Base-by-base conservation (phyloP, 805 yeast species). In the Metschnikowia santaceciliae region DNA sequence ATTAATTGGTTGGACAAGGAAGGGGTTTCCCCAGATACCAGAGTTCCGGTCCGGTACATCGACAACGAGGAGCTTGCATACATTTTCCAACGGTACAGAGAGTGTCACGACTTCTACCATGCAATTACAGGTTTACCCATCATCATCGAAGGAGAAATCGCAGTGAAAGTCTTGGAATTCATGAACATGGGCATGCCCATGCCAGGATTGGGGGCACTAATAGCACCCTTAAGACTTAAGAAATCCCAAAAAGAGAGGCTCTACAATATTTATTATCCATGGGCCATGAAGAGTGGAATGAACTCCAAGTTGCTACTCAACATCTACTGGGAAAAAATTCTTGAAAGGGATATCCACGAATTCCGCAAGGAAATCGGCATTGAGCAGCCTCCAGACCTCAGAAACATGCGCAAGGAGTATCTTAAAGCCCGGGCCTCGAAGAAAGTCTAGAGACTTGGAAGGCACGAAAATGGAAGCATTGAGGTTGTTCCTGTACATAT, bases 61-160 rank as follows among this genome's bases (percentile, higher is more conserved):
- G 91, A 88, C 55, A 90, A 94, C 63, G 91, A 88, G 41, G 95
- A 90, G 61, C 79, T 89, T 57, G 97, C 97, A 0, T 94, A 86
- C 63, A 86, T 92, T n/a, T 90, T 84, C 74, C 95, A 90, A 66
- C 74, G 99, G 60, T 94, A 92, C 65, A 80, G 99, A 48, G 98
- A 94, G 65, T 91, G 97, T 64, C 99, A 94, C 63, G 99, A 94
- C 64, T 94, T 94, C 62, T 92, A 90, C 64, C 99, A 94, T 64
- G 88, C 98, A 0, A 76, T 94, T 30, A 86, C 95, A 0, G 92
- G 95, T 14, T 75, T 89, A 46, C 98, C 98, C 0, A 88, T 91
- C 43, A 84, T 88, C 41, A 81, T 94, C 56, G 98, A 94, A 63
- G 99, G 99, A n/a, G 99, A 94, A 64, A 85, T 94, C 48, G 90